Evolutionary conservation across 192 early-diverging fungal species (phyloP).

Genomic region (Borealophlyctis nickersoniae): DNA sequence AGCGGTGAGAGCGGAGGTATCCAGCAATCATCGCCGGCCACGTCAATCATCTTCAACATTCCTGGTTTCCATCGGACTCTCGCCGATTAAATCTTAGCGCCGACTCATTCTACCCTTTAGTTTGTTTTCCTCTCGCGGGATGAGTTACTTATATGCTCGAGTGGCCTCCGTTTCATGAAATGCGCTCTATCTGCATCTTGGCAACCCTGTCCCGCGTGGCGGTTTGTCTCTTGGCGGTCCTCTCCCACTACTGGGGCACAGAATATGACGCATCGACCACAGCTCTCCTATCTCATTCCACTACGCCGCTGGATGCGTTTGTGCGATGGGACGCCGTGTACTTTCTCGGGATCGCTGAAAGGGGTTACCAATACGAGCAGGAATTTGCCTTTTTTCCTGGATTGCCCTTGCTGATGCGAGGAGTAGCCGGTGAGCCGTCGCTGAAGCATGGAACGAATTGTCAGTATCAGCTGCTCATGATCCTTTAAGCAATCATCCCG

Average conservation of each 20-base stretch:
- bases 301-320: slow-evolving; percentile 43
- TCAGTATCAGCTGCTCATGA: too few species aligned
- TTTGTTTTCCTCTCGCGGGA: too few species aligned
- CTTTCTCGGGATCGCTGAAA: slow-evolving; percentile 72
- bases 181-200: background rate
- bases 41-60: too few species aligned
- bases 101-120: too few species aligned
- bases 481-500: too few species aligned
- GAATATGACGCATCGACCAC: slow-evolving; percentile 61
- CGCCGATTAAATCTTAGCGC: too few species aligned
- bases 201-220: slow-evolving; percentile 8
- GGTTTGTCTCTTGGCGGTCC: slow-evolving; percentile 42
- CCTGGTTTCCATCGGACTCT: too few species aligned
- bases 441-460: background rate
- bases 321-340: slow-evolving; percentile 90
- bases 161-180: too few species aligned
- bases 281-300: background rate
- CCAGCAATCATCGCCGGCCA: too few species aligned
- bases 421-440: slow-evolving; percentile 31
- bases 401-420: slow-evolving; percentile 61
- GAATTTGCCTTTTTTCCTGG: slow-evolving; percentile 87
- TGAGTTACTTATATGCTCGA: too few species aligned
- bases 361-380: slow-evolving; percentile 82
- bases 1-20: too few species aligned
- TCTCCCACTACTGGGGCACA: slow-evolving; percentile 46